Conservation (phyloP, 306 rosid species). For the Quercus suber region DNA sequence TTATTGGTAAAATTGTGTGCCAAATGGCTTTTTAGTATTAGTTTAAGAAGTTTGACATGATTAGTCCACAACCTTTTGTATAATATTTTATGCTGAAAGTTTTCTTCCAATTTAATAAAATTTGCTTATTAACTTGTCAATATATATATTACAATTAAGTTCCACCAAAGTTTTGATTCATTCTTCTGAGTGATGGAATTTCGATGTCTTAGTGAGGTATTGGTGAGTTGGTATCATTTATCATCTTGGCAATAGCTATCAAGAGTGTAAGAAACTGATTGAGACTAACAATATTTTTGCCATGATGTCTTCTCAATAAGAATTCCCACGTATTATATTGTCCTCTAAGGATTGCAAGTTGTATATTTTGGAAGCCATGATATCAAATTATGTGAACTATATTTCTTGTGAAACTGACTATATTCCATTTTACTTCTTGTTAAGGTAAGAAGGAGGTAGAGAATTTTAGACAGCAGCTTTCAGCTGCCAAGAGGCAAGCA, state of each 20-base stretch:
- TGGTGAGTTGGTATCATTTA: not conserved
- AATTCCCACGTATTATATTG: too few relatives aligned
- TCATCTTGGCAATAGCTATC: not conserved
- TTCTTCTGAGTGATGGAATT: not conserved
- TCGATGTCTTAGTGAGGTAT: not conserved
- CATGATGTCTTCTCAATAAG: not conserved
- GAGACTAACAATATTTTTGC: not conserved
- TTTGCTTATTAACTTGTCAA: too few relatives aligned
- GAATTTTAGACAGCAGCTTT: constrained; percentile 49
- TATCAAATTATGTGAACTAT: not conserved
- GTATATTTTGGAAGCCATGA: not conserved
- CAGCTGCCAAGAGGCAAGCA: constrained; percentile 55
- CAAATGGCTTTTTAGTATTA: too few relatives aligned
- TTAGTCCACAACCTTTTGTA: too few relatives aligned
- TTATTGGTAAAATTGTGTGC: too few relatives aligned
- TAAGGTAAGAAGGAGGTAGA: constrained; percentile 68
- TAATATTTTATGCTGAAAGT: too few relatives aligned
- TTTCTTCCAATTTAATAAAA: too few relatives aligned
- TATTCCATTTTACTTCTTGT: constrained; percentile 20
- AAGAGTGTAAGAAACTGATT: not conserved
- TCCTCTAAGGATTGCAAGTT: not conserved
- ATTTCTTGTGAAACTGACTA: not conserved
- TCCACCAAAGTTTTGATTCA: not conserved
- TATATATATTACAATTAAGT: too few relatives aligned
- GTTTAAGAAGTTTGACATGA: too few relatives aligned